Base-by-base conservation (phyloP, 2,329 filamentous ascomycete species). In the Stachybotrys echinatus region DNA sequence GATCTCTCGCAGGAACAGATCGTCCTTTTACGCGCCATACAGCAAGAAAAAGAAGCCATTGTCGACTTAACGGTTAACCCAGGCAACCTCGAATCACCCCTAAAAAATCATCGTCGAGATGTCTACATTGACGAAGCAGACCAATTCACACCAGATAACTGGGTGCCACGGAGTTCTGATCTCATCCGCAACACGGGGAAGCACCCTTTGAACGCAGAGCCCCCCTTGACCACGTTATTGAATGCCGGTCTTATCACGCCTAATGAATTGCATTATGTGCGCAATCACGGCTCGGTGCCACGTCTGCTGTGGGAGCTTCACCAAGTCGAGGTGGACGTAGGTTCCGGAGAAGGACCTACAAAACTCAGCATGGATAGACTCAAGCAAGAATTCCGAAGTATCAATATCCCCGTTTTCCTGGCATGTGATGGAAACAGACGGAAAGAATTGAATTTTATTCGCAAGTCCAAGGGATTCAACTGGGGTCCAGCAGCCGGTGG, bases 241-340 rank as follows among this genome's bases (percentile, higher is more conserved):
- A 65, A 74, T 0, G 71, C 68, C 5, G 76, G 76, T 0, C 59
- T 79, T 1, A 74, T 77, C 51, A 80, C 77, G 0, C 75, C 75
- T 0, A 76, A 75, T 47, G 64, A 71, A 48, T 53, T 79, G 2
- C 74, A 79, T 56, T 80, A 77, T 51, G 74, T 80, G 12, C 67
- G 77, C 3, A 80, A 76, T 47, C 77, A 81, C 50, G 75, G 75
- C n/a, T 61, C 73, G 4, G 77, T 81, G 1, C 77, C 77, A 1
- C 65, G 71, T 7, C 50, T 79, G 1, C 55, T 76, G 0, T 79
- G 74, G 74, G 74, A 76, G 48, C 71, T 67, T 10, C 75, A 79
- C 57, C 61, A 65, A 14, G 57, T 80, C 4, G 70, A 79, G 17
- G 61, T 80, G 20, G 61, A 66, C 6, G 27, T 31, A 31, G 27